Evolutionary conservation across 768 basidiomycete species (phyloP).

Genomic region (Grammothele lineata): DNA sequence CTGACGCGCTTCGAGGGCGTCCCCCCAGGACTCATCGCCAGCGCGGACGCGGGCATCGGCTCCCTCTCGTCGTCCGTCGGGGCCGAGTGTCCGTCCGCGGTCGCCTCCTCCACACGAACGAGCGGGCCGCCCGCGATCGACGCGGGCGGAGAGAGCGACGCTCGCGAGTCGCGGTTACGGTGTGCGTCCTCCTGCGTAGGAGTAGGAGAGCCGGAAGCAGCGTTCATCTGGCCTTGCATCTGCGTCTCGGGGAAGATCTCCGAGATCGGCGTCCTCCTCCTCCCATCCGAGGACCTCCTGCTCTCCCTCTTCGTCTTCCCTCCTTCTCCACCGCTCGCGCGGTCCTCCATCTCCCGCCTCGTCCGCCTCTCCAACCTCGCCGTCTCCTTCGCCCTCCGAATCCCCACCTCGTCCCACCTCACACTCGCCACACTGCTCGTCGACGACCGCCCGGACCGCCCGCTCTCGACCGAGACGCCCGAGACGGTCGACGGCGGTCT

Average conservation of each 20-base stretch:
- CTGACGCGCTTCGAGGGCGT: conserved; percentile 42
- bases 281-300: conserved; percentile 44
- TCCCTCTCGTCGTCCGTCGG: conserved; percentile 5
- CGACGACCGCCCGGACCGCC: conserved; percentile 36
- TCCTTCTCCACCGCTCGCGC: conserved; percentile 14
- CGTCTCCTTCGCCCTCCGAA: conserved; percentile 45
- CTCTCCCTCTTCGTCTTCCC: conserved; percentile 36
- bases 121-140: conserved; percentile 19
- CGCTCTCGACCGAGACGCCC: conserved; percentile 33
- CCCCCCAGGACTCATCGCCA: conserved; percentile 16
- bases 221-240: conserved; percentile 3
- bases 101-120: conserved; percentile 49
- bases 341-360: conserved; percentile 28
- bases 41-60: conserved; percentile 8
- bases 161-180: conserved; percentile 5
- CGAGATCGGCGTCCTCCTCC: conserved; percentile 48
- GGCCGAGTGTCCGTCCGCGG: conserved; percentile 43
- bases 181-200: no score
- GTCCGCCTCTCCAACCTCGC: conserved; percentile 25
- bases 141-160: conserved; percentile 9
- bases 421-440: conserved; percentile 36
- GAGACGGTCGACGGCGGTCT: conserved; percentile 44
- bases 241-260: conserved; percentile 54
- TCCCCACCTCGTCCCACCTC: conserved; percentile 46
- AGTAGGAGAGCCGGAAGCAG: no score